A percentile compares a stretch with the other conserved stretches of the same genome.
These are phyloP conservation scores for Chalaropsis thielavioides DNA, from an alignment of 2,329 filamentous ascomycete genomes.

Conservation along the genomic window DNA sequence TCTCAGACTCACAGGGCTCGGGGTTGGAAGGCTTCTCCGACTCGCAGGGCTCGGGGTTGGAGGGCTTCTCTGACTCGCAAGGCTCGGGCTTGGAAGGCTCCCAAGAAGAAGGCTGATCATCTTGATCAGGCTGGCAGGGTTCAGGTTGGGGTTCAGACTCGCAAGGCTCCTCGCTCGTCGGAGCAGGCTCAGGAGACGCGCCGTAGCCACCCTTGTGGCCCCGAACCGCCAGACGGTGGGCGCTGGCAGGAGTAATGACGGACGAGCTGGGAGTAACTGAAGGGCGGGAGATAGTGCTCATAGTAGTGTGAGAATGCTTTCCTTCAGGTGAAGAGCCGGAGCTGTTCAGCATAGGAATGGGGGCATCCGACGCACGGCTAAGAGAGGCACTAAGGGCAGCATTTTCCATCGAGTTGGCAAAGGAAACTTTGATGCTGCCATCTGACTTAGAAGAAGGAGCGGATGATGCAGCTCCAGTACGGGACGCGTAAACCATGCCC, in stretches of 20 bases:
- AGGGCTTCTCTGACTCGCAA: conserved; percentile 6
- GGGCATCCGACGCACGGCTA: conserved; percentile 16
- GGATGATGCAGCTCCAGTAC: background rate
- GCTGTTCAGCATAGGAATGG: conserved; percentile 9
- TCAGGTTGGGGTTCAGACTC: conserved; percentile 12
- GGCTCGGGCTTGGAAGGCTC: conserved; percentile 7
- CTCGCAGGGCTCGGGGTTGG: conserved; percentile 5
- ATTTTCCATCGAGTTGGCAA: conserved; percentile 13
- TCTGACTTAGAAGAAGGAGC: background rate
- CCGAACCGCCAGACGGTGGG: conserved; percentile 18
- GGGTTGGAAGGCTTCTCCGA: conserved; percentile 3
- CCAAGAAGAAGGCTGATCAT: background rate
- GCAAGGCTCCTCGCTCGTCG: conserved; percentile 17
- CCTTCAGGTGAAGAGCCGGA: background rate
- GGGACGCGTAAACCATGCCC: background rate
- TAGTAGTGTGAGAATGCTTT: background rate
- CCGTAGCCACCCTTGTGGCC: conserved; percentile 18
- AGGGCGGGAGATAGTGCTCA: conserved; percentile 9
- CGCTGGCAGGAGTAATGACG: conserved; percentile 15
- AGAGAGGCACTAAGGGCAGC: conserved; percentile 17
- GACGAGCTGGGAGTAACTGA: conserved; percentile 15
- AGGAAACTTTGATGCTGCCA: conserved; percentile 2
- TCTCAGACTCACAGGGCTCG: conserved; percentile 12
- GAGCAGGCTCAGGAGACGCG: conserved; percentile 18
- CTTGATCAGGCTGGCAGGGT: conserved; percentile 10